phyloP scores from a whole-genome alignment of 768 basidiomycete species.

The Boletus rubropictus region DNA sequence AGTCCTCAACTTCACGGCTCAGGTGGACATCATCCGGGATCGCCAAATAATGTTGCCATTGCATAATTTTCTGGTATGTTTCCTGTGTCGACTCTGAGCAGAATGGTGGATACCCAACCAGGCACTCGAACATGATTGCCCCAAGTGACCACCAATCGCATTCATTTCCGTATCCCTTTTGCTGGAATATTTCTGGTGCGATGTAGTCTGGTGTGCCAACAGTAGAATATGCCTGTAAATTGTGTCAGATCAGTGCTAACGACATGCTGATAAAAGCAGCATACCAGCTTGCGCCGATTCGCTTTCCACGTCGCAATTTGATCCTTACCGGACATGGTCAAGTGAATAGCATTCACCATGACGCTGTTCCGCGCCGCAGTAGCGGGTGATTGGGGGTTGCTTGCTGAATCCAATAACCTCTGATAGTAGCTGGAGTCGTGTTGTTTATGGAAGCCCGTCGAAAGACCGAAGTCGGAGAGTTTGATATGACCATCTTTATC shows the following conservation, averaged over 20 bases:
- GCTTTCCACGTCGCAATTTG: slow-evolving; percentile 99
- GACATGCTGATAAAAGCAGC: slow-evolving; percentile 16
- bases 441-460: slow-evolving; percentile 98
- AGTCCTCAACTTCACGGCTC: slow-evolving; percentile 84
- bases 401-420: slow-evolving; percentile 68
- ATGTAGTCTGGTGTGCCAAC: slow-evolving; percentile 98
- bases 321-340: slow-evolving; percentile 91
- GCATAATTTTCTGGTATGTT: slow-evolving; percentile 96
- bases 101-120: slow-evolving; percentile 96
- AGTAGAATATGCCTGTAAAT: slow-evolving; percentile 84
- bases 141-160: slow-evolving; percentile 99
- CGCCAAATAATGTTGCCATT: slow-evolving; percentile 80
- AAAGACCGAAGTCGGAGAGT: slow-evolving; percentile 96
- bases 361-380: slow-evolving; percentile 79
- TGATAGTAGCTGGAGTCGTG: slow-evolving; percentile 97
- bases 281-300: slow-evolving; percentile 87
- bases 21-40: slow-evolving; percentile 96
- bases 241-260: neutral
- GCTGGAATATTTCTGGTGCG: slow-evolving; percentile 93
- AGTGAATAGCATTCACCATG: slow-evolving; percentile 93
- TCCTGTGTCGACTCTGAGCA: slow-evolving; percentile 95
- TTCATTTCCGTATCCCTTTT: slow-evolving; percentile 96
- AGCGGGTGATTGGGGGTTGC: slow-evolving; percentile 37
- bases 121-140: slow-evolving; percentile 96
- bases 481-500: slow-evolving; percentile 97